Conservation (phyloP, 2,329 filamentous ascomycete species). For the Zasmidium angulare region DNA sequence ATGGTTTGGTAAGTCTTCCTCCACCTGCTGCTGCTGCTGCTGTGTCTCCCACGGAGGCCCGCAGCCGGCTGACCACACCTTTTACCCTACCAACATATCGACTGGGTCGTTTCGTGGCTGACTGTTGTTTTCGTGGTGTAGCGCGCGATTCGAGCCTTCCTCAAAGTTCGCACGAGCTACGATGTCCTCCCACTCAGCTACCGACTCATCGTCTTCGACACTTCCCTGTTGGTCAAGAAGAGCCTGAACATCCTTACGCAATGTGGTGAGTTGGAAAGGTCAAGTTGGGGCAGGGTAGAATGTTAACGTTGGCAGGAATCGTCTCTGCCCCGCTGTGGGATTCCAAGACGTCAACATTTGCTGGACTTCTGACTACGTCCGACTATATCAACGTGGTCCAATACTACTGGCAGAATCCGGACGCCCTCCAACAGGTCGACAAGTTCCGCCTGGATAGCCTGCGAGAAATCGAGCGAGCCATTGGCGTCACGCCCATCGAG, state of each 20-base stretch:
- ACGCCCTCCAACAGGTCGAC: constrained; percentile 84
- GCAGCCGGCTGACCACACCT: not conserved
- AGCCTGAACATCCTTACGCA: constrained; percentile 93
- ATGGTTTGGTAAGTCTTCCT: constrained; percentile 66
- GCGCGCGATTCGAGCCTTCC: constrained; percentile 91
- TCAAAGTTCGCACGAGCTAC: constrained; percentile 94
- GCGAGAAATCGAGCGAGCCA: constrained; percentile 91
- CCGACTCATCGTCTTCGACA: constrained; percentile 93
- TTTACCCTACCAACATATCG: not conserved
- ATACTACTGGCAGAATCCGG: constrained; percentile 97
- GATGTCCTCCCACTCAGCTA: constrained; percentile 96
- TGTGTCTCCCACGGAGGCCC: not conserved
- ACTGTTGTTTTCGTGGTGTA: constrained; percentile 39
- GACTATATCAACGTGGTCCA: constrained; percentile 99
- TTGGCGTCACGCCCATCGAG: constrained; percentile 86
- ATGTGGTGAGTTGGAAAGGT: constrained; percentile 64
- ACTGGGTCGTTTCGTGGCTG: constrained; percentile 5
- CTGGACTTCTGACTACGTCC: constrained; percentile 88
- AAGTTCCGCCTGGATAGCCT: constrained; percentile 91
- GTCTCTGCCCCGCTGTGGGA: constrained; percentile 98
- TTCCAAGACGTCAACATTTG: constrained; percentile 87
- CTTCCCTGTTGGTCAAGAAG: constrained; percentile 92
- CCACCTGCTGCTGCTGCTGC: not conserved
- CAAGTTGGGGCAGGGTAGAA: not conserved
- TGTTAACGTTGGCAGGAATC: constrained; percentile 63